Base-by-base conservation (phyloP, 768 basidiomycete genomes). In the Amanita fuliginea region DNA sequence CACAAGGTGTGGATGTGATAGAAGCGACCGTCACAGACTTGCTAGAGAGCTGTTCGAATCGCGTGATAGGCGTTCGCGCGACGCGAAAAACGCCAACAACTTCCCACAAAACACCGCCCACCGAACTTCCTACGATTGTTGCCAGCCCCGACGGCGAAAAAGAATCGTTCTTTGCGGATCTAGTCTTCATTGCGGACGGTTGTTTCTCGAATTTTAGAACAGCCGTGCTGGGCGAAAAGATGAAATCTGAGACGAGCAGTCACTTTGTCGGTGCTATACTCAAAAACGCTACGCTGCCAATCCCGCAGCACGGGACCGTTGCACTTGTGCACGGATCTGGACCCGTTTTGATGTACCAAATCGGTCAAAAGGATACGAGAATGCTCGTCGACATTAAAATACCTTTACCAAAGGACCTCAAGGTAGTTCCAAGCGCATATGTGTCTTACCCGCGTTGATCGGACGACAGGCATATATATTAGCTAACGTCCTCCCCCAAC, bases 171-270 rank as follows among this genome's bases (percentile, higher is more conserved):
- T 74, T 70, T 51, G 92, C 88, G 0, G 80, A 85, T 55, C 64
- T 99, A 45, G 87, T 91, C 40, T 68, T 98, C 60, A 68, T 97
- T 51, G 92, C 94, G 3, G 95, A 99, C 61, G 95, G 95, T 0
- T 96, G 91, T 64, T 89, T 89, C 67, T 94, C 90, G 3, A 96
- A 94, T 60, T 94, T 99, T 72, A 75, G 95, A 44, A 72, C 65
- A 9, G 53, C 69, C 1, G 79, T 91, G n/a, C 74, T 83, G 73
- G 77, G 77, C 47, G 57, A 62, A 35, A 66, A 67, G 9, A 61
- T 60, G 41, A 80, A 79, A 58, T 70, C 82, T 1, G 61, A 67
- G 3, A 80, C 80, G 18, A 78, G 76, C 52, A 83, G 83, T 46
- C 77, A 92, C 64, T 98, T 97, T 59, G 74, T 93, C 52, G 95